Evolutionary conservation across 108 stramenopile species (phyloP), one percentile per base, ranked within the genome.

Genomic region (Nitzschia inconspicua): DNA sequence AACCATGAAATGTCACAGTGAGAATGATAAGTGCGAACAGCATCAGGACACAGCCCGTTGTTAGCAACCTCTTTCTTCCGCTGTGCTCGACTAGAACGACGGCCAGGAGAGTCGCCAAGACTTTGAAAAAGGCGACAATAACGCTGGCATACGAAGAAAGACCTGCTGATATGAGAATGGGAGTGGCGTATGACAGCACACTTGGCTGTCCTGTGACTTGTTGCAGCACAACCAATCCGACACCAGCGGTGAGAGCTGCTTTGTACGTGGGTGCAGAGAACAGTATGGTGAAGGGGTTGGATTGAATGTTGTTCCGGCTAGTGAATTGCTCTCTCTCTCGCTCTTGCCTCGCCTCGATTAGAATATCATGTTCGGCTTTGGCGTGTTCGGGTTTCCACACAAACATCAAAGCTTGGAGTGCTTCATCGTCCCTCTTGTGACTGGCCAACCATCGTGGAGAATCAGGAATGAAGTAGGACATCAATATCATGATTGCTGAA

Each of bases 171-270:
- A n/a, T n/a, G 56, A 85, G 71, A 28, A 88, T 79, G 19, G 66
- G 57, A 35, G 77, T 65, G 5, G 79, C 77, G 64, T 85, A 88
- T 57, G 67, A 76, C n/a, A 88, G 52, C 22, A 88, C 81, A 37
- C 68, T 72, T 4, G 86, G 86, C 43, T 88, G 86, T 2, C 86
- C 86, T 22, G 84, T 79, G 42, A 87, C 24, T 70, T 86, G 85
- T 47, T 86, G 85, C 16, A 87, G 54, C 0, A 79, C 68, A 7
- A 87, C 77, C 11, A 87, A 43, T 31, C 83, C 83, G 27, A 84
- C 19, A 14, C 83, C 78, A 14, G 72, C 80, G 0, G 57, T 61
- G 25, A 87, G 25, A 0, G 83, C 61, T 7, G 48, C 55, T 25
- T 70, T 69, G 46, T 59, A 72, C 14, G 42, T 57, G 0, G 47